Conservation (phyloP, 345 rosid genomes). For the Rhodamnia argentea region DNA sequence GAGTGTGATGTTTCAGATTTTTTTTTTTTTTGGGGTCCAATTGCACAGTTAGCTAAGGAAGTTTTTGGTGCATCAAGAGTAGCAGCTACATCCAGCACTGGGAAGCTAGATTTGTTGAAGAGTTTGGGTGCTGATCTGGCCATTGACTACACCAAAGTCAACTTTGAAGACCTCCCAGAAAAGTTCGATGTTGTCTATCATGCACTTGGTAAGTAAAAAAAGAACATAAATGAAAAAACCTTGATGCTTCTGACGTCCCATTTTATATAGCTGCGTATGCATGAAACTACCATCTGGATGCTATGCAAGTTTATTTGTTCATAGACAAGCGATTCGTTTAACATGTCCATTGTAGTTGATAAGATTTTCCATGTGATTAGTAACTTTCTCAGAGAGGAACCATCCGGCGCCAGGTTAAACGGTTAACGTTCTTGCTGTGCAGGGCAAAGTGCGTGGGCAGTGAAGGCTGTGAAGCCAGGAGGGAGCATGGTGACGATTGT, state of each 20-base stretch:
- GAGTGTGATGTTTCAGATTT: neutral
- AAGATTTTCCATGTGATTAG: neutral
- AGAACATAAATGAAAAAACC: neutral
- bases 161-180: constrained; percentile 64
- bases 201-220: constrained; percentile 50
- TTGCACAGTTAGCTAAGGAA: constrained; percentile 57
- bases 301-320: neutral
- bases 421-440: neutral
- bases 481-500: constrained; percentile 77
- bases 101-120: constrained; percentile 52
- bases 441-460: constrained; percentile 78
- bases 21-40: neutral
- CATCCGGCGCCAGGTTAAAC: neutral
- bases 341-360: neutral
- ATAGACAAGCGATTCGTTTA: neutral
- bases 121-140: constrained; percentile 81
- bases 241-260: too few species aligned
- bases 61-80: constrained; percentile 66
- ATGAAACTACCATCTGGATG: neutral
- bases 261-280: neutral
- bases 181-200: constrained; percentile 69
- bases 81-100: constrained; percentile 75
- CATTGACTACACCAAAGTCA: constrained; percentile 76
- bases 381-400: neutral
- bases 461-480: constrained; percentile 71